Conservation (phyloP, 2,329 filamentous ascomycete species). For the Pseudopyricularia cyperi region DNA sequence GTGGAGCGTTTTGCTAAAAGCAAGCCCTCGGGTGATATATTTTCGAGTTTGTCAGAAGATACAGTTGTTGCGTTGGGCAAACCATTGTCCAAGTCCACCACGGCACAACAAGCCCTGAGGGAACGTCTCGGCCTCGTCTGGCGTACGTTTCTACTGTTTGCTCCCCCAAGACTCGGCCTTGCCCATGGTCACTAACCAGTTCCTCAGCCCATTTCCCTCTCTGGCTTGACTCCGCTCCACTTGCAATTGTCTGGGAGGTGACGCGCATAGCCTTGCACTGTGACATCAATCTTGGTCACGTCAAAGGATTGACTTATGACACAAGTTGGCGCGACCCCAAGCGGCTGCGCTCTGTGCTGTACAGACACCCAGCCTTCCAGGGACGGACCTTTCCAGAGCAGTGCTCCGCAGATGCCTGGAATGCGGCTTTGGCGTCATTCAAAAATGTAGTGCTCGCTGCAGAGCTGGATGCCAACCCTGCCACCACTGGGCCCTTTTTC, state of each 20-base stretch:
- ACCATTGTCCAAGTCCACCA: background rate
- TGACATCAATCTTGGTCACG: conserved; percentile 21
- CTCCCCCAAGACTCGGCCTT: background rate
- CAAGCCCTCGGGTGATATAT: background rate
- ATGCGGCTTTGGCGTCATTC: conserved; percentile 23
- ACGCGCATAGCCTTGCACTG: conserved; percentile 34
- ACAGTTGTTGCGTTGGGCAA: background rate
- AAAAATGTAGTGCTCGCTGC: conserved; percentile 28
- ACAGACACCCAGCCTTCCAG: conserved; percentile 22
- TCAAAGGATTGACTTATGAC: conserved; percentile 21
- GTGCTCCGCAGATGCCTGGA: conserved; percentile 31
- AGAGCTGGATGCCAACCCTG: conserved; percentile 22
- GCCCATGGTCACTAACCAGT: background rate
- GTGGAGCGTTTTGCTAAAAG: background rate
- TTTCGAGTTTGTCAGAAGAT: background rate
- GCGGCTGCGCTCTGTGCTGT: conserved; percentile 27
- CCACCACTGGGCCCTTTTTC: conserved; percentile 26
- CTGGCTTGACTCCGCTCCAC: conserved; percentile 28
- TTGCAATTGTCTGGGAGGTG: conserved; percentile 39
- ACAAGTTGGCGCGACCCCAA: conserved; percentile 29
- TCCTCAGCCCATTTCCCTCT: conserved; percentile 23
- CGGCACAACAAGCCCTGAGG: conserved; percentile 4
- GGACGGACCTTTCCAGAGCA: conserved; percentile 34
- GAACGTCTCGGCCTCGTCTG: conserved; percentile 22
- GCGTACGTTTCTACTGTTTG: conserved; percentile 18